phyloP scores from a whole-genome alignment of 140 eudicot genomes.

The Ambrosia hybrid region DNA sequence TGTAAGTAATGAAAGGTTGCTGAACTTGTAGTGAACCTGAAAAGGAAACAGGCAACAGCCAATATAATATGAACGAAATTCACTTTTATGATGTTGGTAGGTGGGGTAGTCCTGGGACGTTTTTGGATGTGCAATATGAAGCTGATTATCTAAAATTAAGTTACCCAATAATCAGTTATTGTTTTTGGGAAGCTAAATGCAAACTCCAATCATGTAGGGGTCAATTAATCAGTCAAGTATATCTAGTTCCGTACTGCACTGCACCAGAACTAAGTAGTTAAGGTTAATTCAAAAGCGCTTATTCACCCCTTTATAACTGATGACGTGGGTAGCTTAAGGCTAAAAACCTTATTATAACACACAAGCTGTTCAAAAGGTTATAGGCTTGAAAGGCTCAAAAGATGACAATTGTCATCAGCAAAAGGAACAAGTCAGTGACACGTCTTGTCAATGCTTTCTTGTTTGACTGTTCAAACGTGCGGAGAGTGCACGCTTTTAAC shows the following conservation, averaged over 20 bases:
- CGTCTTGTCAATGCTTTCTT: too few species aligned
- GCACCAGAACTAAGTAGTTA: neutral
- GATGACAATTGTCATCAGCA: too few species aligned
- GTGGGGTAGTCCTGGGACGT: neutral
- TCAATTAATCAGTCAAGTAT: neutral
- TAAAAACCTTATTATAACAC: too few species aligned
- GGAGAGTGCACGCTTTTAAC: too few species aligned
- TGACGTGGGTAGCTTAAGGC: too few species aligned
- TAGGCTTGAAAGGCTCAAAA: too few species aligned
- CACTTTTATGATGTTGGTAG: slow-evolving; percentile 3
- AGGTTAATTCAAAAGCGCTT: neutral
- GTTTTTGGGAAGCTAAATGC: neutral
- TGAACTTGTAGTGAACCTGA: slow-evolving; percentile 95
- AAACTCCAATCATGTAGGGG: too few species aligned
- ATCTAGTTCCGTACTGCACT: neutral
- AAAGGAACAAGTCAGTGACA: too few species aligned
- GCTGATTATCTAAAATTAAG: too few species aligned
- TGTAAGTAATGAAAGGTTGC: slow-evolving; percentile 64
- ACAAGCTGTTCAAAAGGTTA: too few species aligned
- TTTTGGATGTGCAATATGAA: neutral
- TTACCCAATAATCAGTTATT: neutral
- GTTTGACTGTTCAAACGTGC: too few species aligned
- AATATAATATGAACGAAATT: neutral
- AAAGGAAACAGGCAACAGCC: slow-evolving; percentile 17
- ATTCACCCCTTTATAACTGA: too few species aligned